These are phyloP conservation scores for Amphirosellinia nigrospora DNA, from an alignment of 495 filamentous ascomycete genomes.

Conservation along the genomic window DNA sequence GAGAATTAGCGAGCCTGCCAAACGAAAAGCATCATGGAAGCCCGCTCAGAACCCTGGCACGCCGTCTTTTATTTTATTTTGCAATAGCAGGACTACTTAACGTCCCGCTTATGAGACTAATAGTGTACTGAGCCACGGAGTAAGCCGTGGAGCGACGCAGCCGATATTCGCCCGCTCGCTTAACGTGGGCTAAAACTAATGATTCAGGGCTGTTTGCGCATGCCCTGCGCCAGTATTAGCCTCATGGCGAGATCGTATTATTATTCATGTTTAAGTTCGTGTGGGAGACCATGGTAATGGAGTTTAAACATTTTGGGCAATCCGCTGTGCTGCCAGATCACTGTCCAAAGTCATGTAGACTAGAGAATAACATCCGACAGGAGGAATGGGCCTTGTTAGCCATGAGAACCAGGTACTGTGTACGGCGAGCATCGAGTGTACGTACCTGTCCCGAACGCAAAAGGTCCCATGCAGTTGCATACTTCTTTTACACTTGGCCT, in stretches of 20 bases:
- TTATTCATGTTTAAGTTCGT: background rate
- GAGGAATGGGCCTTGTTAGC: background rate
- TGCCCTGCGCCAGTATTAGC: background rate
- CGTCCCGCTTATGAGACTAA: constrained; percentile 4
- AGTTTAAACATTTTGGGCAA: constrained; percentile 6
- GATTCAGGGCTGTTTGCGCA: background rate
- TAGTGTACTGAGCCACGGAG: background rate
- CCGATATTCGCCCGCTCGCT: background rate
- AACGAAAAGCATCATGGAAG: background rate
- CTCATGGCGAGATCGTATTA: constrained; percentile 1
- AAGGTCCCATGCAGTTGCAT: constrained; percentile 28
- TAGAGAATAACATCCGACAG: background rate
- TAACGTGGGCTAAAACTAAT: constrained; percentile 2
- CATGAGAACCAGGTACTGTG: constrained; percentile 4
- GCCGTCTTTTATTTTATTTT: constrained; percentile 9
- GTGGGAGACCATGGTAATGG: background rate
- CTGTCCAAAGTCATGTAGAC: background rate
- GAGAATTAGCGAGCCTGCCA: constrained; percentile 28
- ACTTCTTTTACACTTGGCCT: constrained; percentile 5
- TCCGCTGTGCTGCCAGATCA: background rate
- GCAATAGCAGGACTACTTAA: background rate
- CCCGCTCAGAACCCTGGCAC: constrained; percentile 1
- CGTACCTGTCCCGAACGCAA: constrained; percentile 17
- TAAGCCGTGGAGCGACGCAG: constrained; percentile 15
- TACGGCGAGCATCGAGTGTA: background rate